Evolutionary conservation across 2,329 filamentous ascomycete species (phyloP), one percentile per base, ranked within the genome.

Genomic region (Diaporthe sp.): DNA sequence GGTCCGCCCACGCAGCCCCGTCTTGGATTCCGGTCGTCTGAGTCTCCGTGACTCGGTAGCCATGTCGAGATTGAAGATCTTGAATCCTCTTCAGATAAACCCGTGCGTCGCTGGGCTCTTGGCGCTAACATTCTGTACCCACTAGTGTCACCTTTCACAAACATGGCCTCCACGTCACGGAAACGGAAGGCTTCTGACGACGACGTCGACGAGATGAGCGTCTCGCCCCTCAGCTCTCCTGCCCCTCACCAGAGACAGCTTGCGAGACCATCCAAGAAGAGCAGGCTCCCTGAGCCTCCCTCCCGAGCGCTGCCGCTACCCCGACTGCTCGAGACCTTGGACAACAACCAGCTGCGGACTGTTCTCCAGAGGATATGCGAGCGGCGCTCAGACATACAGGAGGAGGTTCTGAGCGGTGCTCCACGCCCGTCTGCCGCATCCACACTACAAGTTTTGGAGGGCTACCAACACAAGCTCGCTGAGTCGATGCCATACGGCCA

Each of bases 301-400:
- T 70, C 75, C 25, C 73, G 75, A 49, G 72, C 69, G 7, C 85
- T 92, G 57, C 80, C 86, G 2, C 86, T 92, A 10, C 87, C 89
- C 74, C 93, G 97, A 81, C 90, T 99, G n/a, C 92, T 99, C 77
- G 96, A 99, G 86, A 98, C 97, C 0, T 91, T 99, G 59, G 95
- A 97, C 81, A 93, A 93, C 76, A 91, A 94, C 76, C 94, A 97
- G 79, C 90, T 99, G 81, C 93, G 96, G 79, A 92, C 91, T 49
- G 92, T 98, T 1, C 89, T 99, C n/a, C 94, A 96, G 83, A 93
- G 94, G 73, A 94, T 99, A 82, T 98, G 96, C 86, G 94, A 98
- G 81, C 92, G 94, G 79, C 95, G 98, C 82, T 95, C 96, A 5
- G 92, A 94, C 78, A 94, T 99, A 77, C 93, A 93, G 72, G 91